These are phyloP conservation scores for Infundibulicybe gibba DNA, from an alignment of 768 basidiomycete genomes.

Conservation along the genomic window DNA sequence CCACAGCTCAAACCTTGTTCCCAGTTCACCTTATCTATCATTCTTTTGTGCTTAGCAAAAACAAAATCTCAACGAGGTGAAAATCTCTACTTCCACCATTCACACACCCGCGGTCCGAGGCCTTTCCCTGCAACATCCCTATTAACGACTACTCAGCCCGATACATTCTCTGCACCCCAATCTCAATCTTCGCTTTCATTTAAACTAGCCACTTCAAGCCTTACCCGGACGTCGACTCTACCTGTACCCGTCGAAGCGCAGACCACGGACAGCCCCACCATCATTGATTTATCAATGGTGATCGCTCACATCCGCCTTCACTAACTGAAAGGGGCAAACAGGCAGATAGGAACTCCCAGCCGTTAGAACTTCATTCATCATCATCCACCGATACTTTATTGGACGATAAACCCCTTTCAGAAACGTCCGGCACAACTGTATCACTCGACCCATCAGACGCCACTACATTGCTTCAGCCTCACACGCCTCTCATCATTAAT, in stretches of 20 bases:
- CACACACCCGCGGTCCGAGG: conserved; percentile 42
- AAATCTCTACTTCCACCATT: conserved; percentile 77
- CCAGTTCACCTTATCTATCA: background rate
- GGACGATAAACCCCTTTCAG: too few relatives aligned
- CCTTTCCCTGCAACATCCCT: conserved; percentile 20
- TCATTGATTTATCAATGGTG: too few relatives aligned
- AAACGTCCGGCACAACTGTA: too few relatives aligned
- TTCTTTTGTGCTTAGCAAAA: conserved; percentile 47
- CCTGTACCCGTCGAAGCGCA: too few relatives aligned
- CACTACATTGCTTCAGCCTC: background rate
- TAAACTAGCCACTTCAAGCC: conserved; percentile 11
- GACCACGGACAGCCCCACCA: too few relatives aligned
- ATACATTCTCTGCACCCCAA: conserved; percentile 5
- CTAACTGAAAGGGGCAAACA: too few relatives aligned
- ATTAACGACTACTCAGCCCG: conserved; percentile 21
- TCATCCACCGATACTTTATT: too few relatives aligned
- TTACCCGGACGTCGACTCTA: conserved; percentile 6
- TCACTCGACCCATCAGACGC: too few relatives aligned
- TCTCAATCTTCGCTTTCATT: conserved; percentile 25
- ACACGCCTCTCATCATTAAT: background rate
- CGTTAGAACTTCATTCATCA: background rate
- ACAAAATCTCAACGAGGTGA: conserved; percentile 77
- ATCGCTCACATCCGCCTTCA: too few relatives aligned
- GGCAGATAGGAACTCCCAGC: too few relatives aligned
- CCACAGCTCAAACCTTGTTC: background rate